A percentile compares a stretch with the other conserved stretches of the same genome.
These are phyloP conservation scores for Xenosphaeropsis pyriputrescens DNA, from an alignment of 2,329 filamentous ascomycete genomes.

Conservation along the genomic window DNA sequence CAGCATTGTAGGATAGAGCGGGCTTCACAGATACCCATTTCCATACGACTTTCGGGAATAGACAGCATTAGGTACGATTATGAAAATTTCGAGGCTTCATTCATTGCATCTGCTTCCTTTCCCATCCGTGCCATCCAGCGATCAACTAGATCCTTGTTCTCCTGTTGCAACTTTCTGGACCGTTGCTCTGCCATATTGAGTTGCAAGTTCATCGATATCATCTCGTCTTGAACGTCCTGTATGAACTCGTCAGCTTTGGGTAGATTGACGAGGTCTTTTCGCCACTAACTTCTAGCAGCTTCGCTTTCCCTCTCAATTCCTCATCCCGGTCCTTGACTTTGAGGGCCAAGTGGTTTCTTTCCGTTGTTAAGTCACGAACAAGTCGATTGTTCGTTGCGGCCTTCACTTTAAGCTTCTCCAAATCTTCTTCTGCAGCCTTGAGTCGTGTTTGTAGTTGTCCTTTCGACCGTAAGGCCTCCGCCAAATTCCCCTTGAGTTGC, in stretches of 20 bases:
- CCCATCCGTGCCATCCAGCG: slow-evolving; percentile 85
- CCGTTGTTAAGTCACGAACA: slow-evolving; percentile 45
- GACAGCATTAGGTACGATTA: slow-evolving; percentile 12
- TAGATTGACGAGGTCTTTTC: slow-evolving; percentile 2
- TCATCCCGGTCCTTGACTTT: slow-evolving; percentile 71
- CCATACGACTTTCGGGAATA: too few relatives aligned
- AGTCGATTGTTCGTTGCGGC: slow-evolving; percentile 42
- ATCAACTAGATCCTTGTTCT: slow-evolving; percentile 81
- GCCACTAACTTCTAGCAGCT: slow-evolving; percentile 54
- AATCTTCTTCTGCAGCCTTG: slow-evolving; percentile 44
- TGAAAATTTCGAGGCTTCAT: slow-evolving; percentile 36
- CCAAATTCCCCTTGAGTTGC: slow-evolving; percentile 53
- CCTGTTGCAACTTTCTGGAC: slow-evolving; percentile 54
- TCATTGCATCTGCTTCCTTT: slow-evolving; percentile 79
- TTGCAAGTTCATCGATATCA: slow-evolving; percentile 76
- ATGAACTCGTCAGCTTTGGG: not conserved
- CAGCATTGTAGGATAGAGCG: too few relatives aligned
- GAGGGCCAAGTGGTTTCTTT: slow-evolving; percentile 45
- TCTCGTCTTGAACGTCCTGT: slow-evolving; percentile 79
- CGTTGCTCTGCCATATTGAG: slow-evolving; percentile 74
- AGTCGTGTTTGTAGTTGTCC: slow-evolving; percentile 52
- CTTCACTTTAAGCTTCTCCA: slow-evolving; percentile 45
- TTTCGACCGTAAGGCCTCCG: slow-evolving; percentile 62
- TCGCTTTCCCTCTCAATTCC: slow-evolving; percentile 71
- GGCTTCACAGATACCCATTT: too few relatives aligned